A percentile compares a stretch with the other conserved stretches of the same genome.
These are phyloP conservation scores for Tricholoma matsutake DNA, from an alignment of 768 basidiomycete genomes.

Conservation along the genomic window DNA sequence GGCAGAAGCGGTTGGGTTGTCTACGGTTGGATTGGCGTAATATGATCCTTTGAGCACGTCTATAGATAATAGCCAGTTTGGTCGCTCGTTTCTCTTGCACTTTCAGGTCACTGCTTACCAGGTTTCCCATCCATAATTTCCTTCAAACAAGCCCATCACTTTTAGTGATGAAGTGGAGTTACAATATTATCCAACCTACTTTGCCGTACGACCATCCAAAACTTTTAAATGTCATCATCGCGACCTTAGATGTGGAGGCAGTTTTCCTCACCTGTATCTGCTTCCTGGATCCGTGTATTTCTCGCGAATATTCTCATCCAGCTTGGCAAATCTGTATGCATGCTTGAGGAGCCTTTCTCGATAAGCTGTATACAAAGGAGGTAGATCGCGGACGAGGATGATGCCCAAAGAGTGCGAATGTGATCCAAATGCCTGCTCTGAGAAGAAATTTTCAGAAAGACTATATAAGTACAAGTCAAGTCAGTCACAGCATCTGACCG, in stretches of 20 bases:
- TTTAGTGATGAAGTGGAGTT: not conserved
- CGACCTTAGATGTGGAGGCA: not conserved
- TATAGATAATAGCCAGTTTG: conserved; percentile 18
- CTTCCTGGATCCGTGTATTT: conserved; percentile 69
- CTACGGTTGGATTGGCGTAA: conserved; percentile 84
- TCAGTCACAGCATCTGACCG: conserved; percentile 34
- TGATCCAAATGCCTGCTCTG: conserved; percentile 84
- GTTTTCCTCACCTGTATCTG: conserved; percentile 62
- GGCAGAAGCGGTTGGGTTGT: conserved; percentile 57
- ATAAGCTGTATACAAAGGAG: conserved; percentile 54
- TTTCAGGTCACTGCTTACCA: conserved; percentile 36
- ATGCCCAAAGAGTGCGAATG: conserved; percentile 74
- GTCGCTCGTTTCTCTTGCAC: not conserved
- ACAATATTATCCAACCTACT: conserved; percentile 33
- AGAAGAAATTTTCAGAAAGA: not conserved
- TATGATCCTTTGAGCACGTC: conserved; percentile 90
- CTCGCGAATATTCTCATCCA: conserved; percentile 67
- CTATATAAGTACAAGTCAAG: not conserved
- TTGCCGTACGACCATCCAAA: conserved; percentile 99
- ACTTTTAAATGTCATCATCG: conserved; percentile 31
- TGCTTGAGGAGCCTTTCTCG: conserved; percentile 73
- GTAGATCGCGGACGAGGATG: conserved; percentile 80
- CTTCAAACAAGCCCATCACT: conserved; percentile 29
- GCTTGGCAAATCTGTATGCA: conserved; percentile 70
- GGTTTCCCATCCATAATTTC: conserved; percentile 97